Conservation (phyloP, 352 stramenopile species). For the Pythium grandisporangium region DNA sequence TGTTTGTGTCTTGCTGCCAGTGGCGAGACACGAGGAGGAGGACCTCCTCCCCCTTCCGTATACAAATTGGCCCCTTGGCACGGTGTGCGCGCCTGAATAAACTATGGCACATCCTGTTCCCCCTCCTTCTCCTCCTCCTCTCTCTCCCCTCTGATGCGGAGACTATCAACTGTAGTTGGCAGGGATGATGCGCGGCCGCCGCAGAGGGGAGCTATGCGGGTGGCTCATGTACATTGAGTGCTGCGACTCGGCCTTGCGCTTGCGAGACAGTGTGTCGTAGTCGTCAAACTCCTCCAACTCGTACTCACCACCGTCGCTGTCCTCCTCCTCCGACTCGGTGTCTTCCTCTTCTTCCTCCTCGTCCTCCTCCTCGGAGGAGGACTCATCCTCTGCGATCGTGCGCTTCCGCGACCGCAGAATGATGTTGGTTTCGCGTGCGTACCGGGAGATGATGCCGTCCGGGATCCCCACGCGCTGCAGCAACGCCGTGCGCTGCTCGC, state of each 20-base stretch:
- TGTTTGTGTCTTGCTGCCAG: too few species aligned
- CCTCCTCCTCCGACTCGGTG: constrained; percentile 7
- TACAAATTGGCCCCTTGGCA: too few species aligned
- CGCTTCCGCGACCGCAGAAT: constrained; percentile 29
- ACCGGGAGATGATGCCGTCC: constrained; percentile 33
- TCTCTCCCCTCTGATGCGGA: too few species aligned
- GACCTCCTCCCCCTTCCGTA: too few species aligned
- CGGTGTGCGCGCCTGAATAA: too few species aligned
- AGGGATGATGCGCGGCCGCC: constrained; percentile 55
- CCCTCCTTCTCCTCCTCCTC: too few species aligned
- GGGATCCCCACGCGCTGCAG: constrained; percentile 23
- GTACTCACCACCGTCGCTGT: constrained; percentile 6
- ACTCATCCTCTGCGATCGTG: constrained; percentile 16
- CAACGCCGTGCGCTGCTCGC: constrained; percentile 20
- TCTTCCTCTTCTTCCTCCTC: constrained; percentile 14
- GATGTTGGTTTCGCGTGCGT: constrained; percentile 33
- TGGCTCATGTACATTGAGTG: constrained; percentile 27
- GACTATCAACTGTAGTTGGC: constrained; percentile 48
- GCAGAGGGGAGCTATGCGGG: constrained; percentile 31
- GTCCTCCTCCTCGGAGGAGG: constrained; percentile 8
- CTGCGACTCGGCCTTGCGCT: constrained; percentile 33
- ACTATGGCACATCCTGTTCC: too few species aligned
- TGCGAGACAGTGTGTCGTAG: constrained; percentile 15
- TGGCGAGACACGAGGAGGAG: too few species aligned
- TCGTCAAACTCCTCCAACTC: too few species aligned